Conservation (phyloP, 352 stramenopile species). For the Phytophthora quininea region DNA sequence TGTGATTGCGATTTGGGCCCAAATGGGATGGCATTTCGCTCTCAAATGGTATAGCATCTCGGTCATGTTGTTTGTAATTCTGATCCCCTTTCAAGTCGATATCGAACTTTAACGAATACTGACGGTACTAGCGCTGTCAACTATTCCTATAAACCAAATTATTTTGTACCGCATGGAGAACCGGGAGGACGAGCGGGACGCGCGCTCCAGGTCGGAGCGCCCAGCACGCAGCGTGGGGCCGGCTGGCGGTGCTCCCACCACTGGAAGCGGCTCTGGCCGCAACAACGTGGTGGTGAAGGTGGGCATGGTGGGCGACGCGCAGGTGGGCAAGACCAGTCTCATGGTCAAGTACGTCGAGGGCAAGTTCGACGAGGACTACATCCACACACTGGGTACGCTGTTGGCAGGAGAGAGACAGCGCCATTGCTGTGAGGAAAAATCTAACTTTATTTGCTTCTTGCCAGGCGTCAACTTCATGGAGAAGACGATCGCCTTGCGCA, state of each 20-base stretch:
- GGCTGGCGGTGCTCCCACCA: constrained; percentile 21
- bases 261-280: constrained; percentile 44
- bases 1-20: neutral
- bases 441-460: constrained; percentile 2
- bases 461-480: constrained; percentile 96
- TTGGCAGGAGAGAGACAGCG: too few relatives aligned
- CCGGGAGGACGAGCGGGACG: constrained; percentile 25
- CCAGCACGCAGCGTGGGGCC: constrained; percentile 39
- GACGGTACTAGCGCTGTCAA: too few relatives aligned
- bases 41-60: neutral
- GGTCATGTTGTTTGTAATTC: neutral
- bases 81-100: neutral
- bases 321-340: constrained; percentile 95
- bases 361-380: constrained; percentile 97
- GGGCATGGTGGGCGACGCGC: constrained; percentile 94
- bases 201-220: constrained; percentile 23
- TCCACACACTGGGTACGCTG: constrained; percentile 90
- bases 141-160: too few relatives aligned
- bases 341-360: constrained; percentile 97
- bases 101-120: too few relatives aligned
- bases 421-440: neutral
- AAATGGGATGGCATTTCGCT: neutral
- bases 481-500: constrained; percentile 93
- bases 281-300: constrained; percentile 93
- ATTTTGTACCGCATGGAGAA: constrained; percentile 11